Conservation (phyloP, 768 basidiomycete genomes). For the Leucosporidium yakuticum region DNA sequence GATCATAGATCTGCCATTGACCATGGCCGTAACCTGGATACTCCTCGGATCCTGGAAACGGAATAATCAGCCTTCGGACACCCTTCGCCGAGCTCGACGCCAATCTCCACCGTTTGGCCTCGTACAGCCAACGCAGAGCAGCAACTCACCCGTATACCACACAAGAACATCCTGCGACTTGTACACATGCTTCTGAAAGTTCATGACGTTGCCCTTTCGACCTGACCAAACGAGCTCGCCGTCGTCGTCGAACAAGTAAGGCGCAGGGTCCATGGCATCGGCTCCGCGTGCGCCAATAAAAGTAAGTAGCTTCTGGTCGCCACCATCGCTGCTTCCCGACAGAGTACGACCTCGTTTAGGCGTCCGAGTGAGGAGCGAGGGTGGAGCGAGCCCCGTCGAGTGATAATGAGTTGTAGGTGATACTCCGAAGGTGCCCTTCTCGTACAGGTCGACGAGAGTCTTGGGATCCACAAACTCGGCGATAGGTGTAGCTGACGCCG, state of each 20-base stretch:
- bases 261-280: not conserved
- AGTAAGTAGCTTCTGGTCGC: not conserved
- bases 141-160: conserved; percentile 31
- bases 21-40: not conserved
- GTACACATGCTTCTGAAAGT: not conserved
- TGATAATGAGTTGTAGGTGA: not conserved
- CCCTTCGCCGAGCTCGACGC: too few relatives aligned
- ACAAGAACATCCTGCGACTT: conserved; percentile 33
- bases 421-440: not conserved
- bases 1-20: not conserved
- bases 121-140: too few relatives aligned
- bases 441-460: not conserved
- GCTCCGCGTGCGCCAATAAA: conserved; percentile 9
- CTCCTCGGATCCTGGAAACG: not conserved
- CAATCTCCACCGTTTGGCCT: too few relatives aligned
- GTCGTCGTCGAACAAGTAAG: conserved; percentile 17
- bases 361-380: not conserved
- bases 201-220: not conserved
- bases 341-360: too few relatives aligned
- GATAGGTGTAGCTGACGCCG: not conserved
- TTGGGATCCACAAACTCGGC: too few relatives aligned
- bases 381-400: not conserved
- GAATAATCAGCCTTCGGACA: too few relatives aligned
- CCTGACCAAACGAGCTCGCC: conserved; percentile 1
- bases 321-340: too few relatives aligned